Evolutionary conservation across 768 basidiomycete genomes (phyloP).

Genomic region (Agaricus subrufescens): DNA sequence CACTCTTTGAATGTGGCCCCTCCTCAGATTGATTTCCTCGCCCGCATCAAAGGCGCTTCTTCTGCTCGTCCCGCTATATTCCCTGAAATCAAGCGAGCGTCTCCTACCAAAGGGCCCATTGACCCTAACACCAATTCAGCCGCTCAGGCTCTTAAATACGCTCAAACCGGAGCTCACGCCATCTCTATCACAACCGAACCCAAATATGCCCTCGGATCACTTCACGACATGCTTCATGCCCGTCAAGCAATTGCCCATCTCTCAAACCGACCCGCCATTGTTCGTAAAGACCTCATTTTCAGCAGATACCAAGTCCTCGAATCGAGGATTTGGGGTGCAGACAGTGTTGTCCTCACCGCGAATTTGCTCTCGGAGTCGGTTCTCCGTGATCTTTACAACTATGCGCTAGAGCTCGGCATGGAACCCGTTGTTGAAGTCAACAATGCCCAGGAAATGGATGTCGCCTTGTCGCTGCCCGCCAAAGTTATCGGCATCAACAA

Average conservation of each 20-base stretch:
- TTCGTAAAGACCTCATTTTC: slow-evolving; percentile 96
- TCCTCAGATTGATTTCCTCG: slow-evolving; percentile 68
- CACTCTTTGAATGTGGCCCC: slow-evolving; percentile 81
- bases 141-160: slow-evolving; percentile 85
- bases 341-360: slow-evolving; percentile 94
- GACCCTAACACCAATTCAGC: slow-evolving; percentile 79
- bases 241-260: slow-evolving; percentile 80
- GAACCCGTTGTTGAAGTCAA: slow-evolving; percentile 99
- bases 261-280: slow-evolving; percentile 88
- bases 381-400: slow-evolving; percentile 74
- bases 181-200: slow-evolving; percentile 99
- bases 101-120: slow-evolving; percentile 94
- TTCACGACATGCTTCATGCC: slow-evolving; percentile 90
- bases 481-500: slow-evolving; percentile 98
- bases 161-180: slow-evolving; percentile 86
- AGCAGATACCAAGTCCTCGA: slow-evolving; percentile 95
- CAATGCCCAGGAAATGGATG: slow-evolving; percentile 85
- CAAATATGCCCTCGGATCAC: slow-evolving; percentile 93
- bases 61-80: slow-evolving; percentile 59
- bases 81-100: slow-evolving; percentile 97
- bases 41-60: slow-evolving; percentile 54
- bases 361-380: slow-evolving; percentile 80
- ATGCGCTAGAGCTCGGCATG: slow-evolving; percentile 84
- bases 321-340: slow-evolving; percentile 92
- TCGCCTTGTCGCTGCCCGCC: slow-evolving; percentile 80